phyloP scores from a whole-genome alignment of 2,329 filamentous ascomycete species.

The Alternaria sp. region DNA sequence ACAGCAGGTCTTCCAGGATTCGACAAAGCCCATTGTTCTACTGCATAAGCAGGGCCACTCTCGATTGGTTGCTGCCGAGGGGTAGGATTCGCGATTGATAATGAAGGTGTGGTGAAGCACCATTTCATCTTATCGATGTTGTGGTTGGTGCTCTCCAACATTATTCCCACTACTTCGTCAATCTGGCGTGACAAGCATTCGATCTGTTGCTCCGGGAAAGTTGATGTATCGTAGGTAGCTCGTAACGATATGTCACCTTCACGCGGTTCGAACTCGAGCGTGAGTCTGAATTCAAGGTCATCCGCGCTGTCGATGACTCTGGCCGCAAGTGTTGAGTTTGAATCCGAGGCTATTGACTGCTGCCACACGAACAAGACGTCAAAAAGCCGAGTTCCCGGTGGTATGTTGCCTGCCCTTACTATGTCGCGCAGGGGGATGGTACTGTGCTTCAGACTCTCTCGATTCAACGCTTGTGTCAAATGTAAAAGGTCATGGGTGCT shows the following conservation, averaged over 20 bases:
- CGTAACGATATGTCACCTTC: conserved; percentile 58
- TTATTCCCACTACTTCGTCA: conserved; percentile 58
- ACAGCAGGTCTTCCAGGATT: conserved; percentile 68
- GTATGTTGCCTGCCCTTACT: conserved; percentile 65
- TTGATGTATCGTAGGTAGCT: conserved; percentile 62
- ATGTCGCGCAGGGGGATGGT: conserved; percentile 73
- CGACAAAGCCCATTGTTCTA: conserved; percentile 62
- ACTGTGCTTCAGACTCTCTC: conserved; percentile 70
- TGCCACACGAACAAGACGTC: conserved; percentile 87
- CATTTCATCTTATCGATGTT: conserved; percentile 37
- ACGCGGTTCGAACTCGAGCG: conserved; percentile 77
- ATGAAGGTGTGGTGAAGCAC: conserved; percentile 31
- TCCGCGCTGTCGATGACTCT: conserved; percentile 70
- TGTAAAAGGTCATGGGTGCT: conserved; percentile 69
- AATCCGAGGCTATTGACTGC: conserved; percentile 65
- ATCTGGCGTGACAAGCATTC: conserved; percentile 68
- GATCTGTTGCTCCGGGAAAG: conserved; percentile 65
- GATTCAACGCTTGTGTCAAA: conserved; percentile 70
- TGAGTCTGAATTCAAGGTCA: conserved; percentile 76
- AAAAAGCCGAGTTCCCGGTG: conserved; percentile 69
- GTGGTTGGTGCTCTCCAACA: conserved; percentile 52
- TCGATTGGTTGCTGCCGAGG: conserved; percentile 34
- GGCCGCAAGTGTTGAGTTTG: conserved; percentile 53
- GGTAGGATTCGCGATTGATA: conserved; percentile 55
- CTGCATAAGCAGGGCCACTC: conserved; percentile 50